Percentiles rank a stretch among this genome's conserved stretches.
Conservation (phyloP, 371 early-diverging fungal genomes). For the Synchytrium microbalum region DNA sequence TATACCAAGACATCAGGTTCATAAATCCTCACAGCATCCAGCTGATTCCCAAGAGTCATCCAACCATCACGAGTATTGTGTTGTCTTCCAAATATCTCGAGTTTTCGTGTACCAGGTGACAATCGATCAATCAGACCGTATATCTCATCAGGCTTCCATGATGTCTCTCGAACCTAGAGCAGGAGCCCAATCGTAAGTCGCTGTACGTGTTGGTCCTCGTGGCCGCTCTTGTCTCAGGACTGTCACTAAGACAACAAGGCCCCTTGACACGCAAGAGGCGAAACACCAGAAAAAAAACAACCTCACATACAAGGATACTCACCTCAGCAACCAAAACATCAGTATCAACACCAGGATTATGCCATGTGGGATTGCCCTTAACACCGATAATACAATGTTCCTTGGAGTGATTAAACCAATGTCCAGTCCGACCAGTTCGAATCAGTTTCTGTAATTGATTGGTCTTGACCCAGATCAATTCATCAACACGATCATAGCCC, state of each 20-base stretch:
- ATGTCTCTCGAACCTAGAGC: slow-evolving; percentile 38
- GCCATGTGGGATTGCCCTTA: slow-evolving; percentile 30
- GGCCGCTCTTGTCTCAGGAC: too few relatives aligned
- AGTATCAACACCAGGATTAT: slow-evolving; percentile 30
- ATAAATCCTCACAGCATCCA: slow-evolving; percentile 35
- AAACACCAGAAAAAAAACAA: neutral
- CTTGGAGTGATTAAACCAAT: slow-evolving; percentile 49
- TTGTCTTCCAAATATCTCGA: slow-evolving; percentile 38
- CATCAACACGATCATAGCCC: slow-evolving; percentile 45
- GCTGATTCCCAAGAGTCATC: slow-evolving; percentile 47
- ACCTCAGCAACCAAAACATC: slow-evolving; percentile 45
- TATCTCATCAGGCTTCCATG: slow-evolving; percentile 44
- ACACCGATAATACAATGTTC: slow-evolving; percentile 47
- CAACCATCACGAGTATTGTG: slow-evolving; percentile 43
- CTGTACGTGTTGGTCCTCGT: too few relatives aligned
- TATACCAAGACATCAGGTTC: slow-evolving; percentile 30
- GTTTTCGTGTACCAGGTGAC: slow-evolving; percentile 35
- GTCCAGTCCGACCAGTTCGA: slow-evolving; percentile 45
- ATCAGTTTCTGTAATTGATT: slow-evolving; percentile 45
- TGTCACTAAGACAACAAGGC: too few relatives aligned
- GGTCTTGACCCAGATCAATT: slow-evolving; percentile 46
- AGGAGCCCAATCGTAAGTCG: too few relatives aligned
- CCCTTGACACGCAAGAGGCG: too few relatives aligned
- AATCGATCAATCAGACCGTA: slow-evolving; percentile 43
- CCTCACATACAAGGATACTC: neutral